phyloP scores from a whole-genome alignment of 345 rosid genomes.

The Cardamine occulta region DNA sequence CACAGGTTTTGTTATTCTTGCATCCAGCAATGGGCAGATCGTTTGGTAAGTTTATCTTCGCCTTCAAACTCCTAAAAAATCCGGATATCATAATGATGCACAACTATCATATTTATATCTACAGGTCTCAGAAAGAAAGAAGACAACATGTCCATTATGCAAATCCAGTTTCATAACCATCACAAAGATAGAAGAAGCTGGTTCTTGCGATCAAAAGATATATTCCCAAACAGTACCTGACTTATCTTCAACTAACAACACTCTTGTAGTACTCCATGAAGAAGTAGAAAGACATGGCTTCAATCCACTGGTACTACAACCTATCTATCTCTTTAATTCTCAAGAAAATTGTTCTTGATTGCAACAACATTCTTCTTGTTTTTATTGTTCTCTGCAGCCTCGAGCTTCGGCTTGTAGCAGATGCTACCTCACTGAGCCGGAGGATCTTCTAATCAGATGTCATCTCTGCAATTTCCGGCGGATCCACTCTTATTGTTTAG shows the following conservation, averaged over 20 bases:
- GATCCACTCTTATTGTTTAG: constrained; percentile 82
- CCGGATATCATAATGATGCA: constrained; percentile 21
- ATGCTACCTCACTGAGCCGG: constrained; percentile 73
- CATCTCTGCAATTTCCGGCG: constrained; percentile 63
- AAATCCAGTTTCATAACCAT: constrained; percentile 71
- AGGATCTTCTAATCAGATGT: constrained; percentile 73
- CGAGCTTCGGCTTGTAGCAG: constrained; percentile 56
- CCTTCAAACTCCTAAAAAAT: constrained; percentile 12
- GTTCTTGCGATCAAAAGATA: constrained; percentile 82
- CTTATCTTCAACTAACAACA: constrained; percentile 50
- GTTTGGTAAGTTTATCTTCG: constrained; percentile 54
- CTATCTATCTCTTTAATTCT: not conserved
- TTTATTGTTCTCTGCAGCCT: constrained; percentile 46
- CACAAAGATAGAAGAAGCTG: constrained; percentile 75
- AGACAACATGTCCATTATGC: constrained; percentile 85
- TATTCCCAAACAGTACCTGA: constrained; percentile 86
- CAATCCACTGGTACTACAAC: constrained; percentile 54
- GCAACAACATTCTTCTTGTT: not conserved
- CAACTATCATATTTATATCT: not conserved
- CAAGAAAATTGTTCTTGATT: not conserved
- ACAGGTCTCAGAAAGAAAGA: constrained; percentile 65
- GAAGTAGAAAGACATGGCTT: constrained; percentile 49
- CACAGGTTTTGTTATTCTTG: constrained; percentile 96
- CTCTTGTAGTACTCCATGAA: constrained; percentile 49
- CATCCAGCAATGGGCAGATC: constrained; percentile 83